Conservation (phyloP, 2,329 filamentous ascomycete genomes). For the Penicillium crustosum region DNA sequence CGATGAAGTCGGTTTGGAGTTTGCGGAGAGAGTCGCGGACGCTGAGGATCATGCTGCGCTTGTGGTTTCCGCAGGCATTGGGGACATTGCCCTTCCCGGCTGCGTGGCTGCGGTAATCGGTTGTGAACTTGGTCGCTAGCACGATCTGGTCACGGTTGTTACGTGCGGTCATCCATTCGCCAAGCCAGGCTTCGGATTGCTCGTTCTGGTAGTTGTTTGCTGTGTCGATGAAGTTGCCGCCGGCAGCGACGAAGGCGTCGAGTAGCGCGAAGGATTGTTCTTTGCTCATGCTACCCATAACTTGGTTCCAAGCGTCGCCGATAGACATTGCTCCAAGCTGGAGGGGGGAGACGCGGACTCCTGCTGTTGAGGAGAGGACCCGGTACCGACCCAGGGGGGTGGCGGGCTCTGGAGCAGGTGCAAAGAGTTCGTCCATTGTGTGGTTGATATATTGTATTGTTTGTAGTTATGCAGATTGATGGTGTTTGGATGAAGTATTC, state of each 20-base stretch:
- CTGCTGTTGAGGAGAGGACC: constrained; percentile 64
- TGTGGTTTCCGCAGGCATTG: constrained; percentile 49
- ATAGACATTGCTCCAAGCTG: constrained; percentile 43
- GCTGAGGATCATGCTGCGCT: constrained; percentile 43
- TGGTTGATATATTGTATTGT: not conserved
- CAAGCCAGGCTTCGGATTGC: constrained; percentile 65
- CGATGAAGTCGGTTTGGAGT: constrained; percentile 54
- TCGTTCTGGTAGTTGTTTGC: constrained; percentile 67
- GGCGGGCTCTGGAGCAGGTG: constrained; percentile 52
- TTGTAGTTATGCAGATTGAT: not conserved
- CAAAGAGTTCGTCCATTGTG: constrained; percentile 32
- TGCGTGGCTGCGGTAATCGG: constrained; percentile 48
- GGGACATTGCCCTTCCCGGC: constrained; percentile 40
- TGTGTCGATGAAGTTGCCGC: constrained; percentile 74
- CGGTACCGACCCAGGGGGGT: constrained; percentile 65
- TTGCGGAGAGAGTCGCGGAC: constrained; percentile 48
- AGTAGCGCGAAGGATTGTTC: constrained; percentile 62
- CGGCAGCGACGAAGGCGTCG: constrained; percentile 64
- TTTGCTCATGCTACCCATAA: constrained; percentile 66
- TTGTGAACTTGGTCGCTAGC: constrained; percentile 70
- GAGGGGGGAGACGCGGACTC: constrained; percentile 67
- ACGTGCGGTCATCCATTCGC: constrained; percentile 67
- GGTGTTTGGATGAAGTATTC: not conserved
- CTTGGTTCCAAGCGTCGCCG: constrained; percentile 44
- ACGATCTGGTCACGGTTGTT: constrained; percentile 68